Conservation (phyloP, 106 monocot genomes). For the Chionographis japonica region DNA sequence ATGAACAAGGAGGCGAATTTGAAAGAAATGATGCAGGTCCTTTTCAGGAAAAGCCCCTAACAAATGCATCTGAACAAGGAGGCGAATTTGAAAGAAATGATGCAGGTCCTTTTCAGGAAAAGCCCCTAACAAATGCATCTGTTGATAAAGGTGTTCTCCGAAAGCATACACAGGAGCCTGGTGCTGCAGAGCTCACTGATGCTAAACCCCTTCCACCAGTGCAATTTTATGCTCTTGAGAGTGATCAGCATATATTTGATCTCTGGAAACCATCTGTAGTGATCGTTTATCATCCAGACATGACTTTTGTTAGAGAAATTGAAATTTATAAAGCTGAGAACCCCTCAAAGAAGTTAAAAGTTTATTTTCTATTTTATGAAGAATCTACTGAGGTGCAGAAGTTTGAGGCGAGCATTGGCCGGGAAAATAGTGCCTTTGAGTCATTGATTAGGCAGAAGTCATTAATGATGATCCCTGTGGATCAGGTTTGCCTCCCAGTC, state of each 20-base stretch:
- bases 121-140: not conserved
- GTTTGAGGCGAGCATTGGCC: conserved; percentile 85
- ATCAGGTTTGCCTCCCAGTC: conserved; percentile 52
- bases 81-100: conserved; percentile 11
- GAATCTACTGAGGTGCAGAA: conserved; percentile 92
- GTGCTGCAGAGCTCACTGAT: conserved; percentile 10
- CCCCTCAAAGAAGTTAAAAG: conserved; percentile 66
- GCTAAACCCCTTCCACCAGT: conserved; percentile 67
- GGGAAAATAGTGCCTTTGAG: conserved; percentile 94
- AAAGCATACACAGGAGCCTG: conserved; percentile 17
- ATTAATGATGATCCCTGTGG: conserved; percentile 92
- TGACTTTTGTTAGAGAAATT: conserved; percentile 90
- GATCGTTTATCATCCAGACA: conserved; percentile 92
- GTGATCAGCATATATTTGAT: conserved; percentile 59
- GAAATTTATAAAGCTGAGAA: conserved; percentile 96
- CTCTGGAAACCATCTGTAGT: conserved; percentile 76
- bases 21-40: conserved; percentile 3
- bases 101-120: conserved; percentile 5
- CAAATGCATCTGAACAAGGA: conserved; percentile 2
- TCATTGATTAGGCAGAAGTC: conserved; percentile 98
- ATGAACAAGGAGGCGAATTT: conserved; percentile 7
- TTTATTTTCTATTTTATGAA: conserved; percentile 96
- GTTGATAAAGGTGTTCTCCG: conserved; percentile 17
- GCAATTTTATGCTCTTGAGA: conserved; percentile 92
- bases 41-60: conserved; percentile 4